Evolutionary conservation across 208 protist species (phyloP).

Genomic region (Acanthamoeba triangularis): DNA sequence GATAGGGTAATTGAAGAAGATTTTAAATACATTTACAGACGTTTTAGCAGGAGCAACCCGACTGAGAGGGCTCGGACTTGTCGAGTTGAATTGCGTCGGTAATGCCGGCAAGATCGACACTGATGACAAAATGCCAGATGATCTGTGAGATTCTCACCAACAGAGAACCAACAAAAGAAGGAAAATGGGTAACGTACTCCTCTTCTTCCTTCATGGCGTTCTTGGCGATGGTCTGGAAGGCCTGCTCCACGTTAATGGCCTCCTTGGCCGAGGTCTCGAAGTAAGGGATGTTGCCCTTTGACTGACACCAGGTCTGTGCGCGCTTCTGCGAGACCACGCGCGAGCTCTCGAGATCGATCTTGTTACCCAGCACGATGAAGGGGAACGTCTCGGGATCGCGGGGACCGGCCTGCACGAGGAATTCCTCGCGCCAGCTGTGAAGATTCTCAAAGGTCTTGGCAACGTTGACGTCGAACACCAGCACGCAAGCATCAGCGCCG

Average conservation of each 20-base stretch:
- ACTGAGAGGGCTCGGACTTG: slow-evolving; percentile 22
- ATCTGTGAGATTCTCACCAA: not conserved
- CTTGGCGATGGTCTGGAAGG: slow-evolving; percentile 94
- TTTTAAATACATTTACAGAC: slow-evolving; percentile 58
- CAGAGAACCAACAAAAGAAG: not conserved
- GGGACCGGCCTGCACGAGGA: slow-evolving; percentile 95
- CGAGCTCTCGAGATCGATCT: slow-evolving; percentile 98
- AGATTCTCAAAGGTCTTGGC: slow-evolving; percentile 94
- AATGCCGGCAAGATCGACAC: slow-evolving; percentile 66
- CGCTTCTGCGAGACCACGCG: slow-evolving; percentile 92
- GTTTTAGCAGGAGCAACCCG: slow-evolving; percentile 39
- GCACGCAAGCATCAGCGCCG: slow-evolving; percentile 98
- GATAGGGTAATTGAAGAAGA: not conserved
- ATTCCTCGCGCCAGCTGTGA: slow-evolving; percentile 98
- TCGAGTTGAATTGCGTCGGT: slow-evolving; percentile 61
- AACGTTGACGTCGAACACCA: slow-evolving; percentile 91
- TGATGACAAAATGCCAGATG: not conserved
- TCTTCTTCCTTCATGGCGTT: slow-evolving; percentile 88
- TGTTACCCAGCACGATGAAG: slow-evolving; percentile 99
- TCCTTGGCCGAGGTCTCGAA: slow-evolving; percentile 99
- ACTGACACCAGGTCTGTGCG: slow-evolving; percentile 97
- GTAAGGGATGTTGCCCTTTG: slow-evolving; percentile 97
- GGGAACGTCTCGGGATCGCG: slow-evolving; percentile 96
- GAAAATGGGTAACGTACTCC: slow-evolving; percentile 72
- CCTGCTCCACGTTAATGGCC: slow-evolving; percentile 98